Conservation (phyloP, 1,139 yeast genomes). For the Pneumocystis sp. region DNA sequence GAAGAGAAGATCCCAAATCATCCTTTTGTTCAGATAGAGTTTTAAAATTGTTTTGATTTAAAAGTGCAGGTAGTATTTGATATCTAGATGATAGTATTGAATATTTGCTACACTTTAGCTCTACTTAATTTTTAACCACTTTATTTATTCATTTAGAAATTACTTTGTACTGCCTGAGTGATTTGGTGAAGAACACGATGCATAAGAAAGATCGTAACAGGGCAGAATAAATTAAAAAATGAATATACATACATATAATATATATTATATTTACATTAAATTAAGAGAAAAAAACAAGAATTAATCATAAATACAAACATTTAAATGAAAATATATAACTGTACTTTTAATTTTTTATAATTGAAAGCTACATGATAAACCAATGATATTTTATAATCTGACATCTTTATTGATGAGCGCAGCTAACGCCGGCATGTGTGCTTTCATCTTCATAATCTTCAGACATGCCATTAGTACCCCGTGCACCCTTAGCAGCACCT, state of each 20-base stretch:
- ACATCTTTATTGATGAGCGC: slow-evolving; percentile 47
- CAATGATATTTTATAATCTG: background rate
- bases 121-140: background rate
- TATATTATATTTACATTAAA: background rate
- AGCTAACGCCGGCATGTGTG: slow-evolving; percentile 52
- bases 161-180: background rate
- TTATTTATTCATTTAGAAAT: background rate
- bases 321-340: background rate
- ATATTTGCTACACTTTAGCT: background rate
- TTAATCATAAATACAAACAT: background rate
- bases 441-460: slow-evolving; percentile 39
- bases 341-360: background rate
- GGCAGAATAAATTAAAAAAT: background rate
- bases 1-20: background rate
- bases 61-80: background rate
- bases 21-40: background rate
- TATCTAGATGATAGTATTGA: background rate
- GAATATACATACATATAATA: background rate
- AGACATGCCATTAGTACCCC: slow-evolving; percentile 17
- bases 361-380: background rate
- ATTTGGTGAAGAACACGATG: background rate
- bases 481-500: slow-evolving; percentile 21
- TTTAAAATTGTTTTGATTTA: background rate
- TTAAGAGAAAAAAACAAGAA: background rate
- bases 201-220: background rate